Conservation (phyloP, 2,329 filamentous ascomycete genomes). For the Aspergillus texensis region DNA sequence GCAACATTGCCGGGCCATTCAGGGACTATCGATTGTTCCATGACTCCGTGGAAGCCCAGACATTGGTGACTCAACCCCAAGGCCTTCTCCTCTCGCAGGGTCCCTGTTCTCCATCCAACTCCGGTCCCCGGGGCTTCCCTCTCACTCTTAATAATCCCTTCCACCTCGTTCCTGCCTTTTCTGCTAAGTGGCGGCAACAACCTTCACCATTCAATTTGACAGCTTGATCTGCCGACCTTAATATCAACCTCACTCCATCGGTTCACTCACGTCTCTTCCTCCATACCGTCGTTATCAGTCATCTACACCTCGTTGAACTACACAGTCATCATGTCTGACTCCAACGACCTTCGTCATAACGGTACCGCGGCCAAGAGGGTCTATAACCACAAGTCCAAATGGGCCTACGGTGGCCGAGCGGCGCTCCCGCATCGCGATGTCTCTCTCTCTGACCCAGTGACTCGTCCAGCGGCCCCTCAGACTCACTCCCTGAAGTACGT, state of each 20-base stretch:
- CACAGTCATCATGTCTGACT: conserved; percentile 29
- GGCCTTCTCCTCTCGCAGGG: not conserved
- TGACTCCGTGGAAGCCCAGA: conserved; percentile 1
- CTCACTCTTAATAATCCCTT: conserved; percentile 10
- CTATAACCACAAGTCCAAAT: conserved; percentile 45
- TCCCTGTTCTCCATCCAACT: not conserved
- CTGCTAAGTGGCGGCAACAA: not conserved
- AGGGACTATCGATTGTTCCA: conserved; percentile 3
- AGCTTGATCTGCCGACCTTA: not conserved
- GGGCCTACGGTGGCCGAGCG: conserved; percentile 38
- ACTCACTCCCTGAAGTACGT: conserved; percentile 24
- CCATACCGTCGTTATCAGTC: not conserved
- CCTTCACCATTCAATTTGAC: not conserved
- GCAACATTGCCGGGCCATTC: conserved; percentile 1
- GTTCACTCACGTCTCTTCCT: not conserved
- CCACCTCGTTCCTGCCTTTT: conserved; percentile 1
- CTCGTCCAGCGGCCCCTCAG: conserved; percentile 22
- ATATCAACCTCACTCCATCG: not conserved
- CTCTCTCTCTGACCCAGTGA: conserved; percentile 10
- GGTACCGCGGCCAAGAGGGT: conserved; percentile 52
- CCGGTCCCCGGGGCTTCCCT: conserved; percentile 6
- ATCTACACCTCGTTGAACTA: not conserved
- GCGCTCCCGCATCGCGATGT: conserved; percentile 10
- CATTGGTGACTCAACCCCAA: conserved; percentile 3
- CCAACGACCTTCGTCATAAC: conserved; percentile 57